A percentile compares a stretch with the other conserved stretches of the same genome.
phyloP scores from a whole-genome alignment of 345 rosid genomes.

The Balakata baccata region DNA sequence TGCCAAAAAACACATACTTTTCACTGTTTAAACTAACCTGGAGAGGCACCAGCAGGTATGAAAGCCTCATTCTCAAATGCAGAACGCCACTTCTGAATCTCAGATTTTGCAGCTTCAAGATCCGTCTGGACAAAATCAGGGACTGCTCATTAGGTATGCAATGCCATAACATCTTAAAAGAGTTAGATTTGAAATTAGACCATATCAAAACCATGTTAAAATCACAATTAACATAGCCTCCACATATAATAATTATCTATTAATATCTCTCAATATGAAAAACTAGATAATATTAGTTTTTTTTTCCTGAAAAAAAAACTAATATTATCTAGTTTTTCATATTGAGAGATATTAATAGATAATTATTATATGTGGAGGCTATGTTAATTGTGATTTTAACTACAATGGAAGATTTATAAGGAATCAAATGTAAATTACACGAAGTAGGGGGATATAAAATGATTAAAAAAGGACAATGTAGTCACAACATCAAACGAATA shows the following conservation, averaged over 20 bases:
- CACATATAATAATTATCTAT: background rate
- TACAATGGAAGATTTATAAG: background rate
- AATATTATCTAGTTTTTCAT: background rate
- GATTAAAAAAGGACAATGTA: background rate
- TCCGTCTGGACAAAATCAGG: conserved; percentile 41
- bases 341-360: background rate
- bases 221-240: background rate
- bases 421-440: background rate
- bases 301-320: background rate
- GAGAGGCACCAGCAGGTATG: conserved; percentile 58
- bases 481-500: background rate
- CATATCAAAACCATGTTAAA: background rate
- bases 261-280: background rate
- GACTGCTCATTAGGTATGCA: background rate
- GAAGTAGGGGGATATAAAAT: background rate
- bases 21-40: conserved; percentile 52
- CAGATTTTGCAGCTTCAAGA: conserved; percentile 73
- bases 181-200: background rate
- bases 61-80: conserved; percentile 74
- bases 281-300: background rate
- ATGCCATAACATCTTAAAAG: background rate
- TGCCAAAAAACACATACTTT: background rate
- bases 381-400: background rate
- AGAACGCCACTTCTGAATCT: conserved; percentile 80
- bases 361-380: background rate